These are phyloP conservation scores for Nasturtium officinale DNA, from an alignment of 345 rosid genomes.

Conservation along the genomic window DNA sequence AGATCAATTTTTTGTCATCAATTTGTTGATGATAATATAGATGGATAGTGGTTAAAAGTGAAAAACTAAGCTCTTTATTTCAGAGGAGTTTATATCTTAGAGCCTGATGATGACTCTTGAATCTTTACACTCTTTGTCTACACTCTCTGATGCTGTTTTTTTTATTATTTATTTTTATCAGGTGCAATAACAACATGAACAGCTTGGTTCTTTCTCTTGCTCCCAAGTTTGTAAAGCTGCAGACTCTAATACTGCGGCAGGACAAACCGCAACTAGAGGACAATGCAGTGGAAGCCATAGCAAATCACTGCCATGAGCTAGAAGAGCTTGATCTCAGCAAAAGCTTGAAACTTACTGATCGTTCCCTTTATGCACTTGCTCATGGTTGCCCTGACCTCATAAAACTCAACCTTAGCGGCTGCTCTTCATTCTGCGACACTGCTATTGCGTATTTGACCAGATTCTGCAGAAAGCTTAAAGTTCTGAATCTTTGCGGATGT, in stretches of 20 bases:
- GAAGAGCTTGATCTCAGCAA: conserved; percentile 93
- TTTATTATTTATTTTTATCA: conserved; percentile 39
- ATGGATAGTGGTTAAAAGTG: background rate
- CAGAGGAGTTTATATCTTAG: background rate
- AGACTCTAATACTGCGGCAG: conserved; percentile 75
- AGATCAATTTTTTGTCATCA: conserved; percentile 4
- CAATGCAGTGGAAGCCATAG: conserved; percentile 75
- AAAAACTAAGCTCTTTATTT: background rate
- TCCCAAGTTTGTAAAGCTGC: conserved; percentile 76
- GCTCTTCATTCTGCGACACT: conserved; percentile 69
- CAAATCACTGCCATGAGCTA: conserved; percentile 75
- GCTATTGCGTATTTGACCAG: conserved; percentile 63
- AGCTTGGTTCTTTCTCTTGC: conserved; percentile 76
- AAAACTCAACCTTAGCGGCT: conserved; percentile 92
- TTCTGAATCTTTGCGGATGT: conserved; percentile 89
- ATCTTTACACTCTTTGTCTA: background rate
- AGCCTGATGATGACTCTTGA: background rate
- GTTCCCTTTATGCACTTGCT: conserved; percentile 70
- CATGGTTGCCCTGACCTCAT: conserved; percentile 80
- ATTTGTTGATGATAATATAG: background rate
- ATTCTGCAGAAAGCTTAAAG: conserved; percentile 64
- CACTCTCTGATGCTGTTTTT: background rate
- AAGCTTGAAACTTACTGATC: conserved; percentile 84
- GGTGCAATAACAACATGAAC: conserved; percentile 90
- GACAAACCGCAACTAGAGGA: conserved; percentile 91